Percentiles rank a stretch among this genome's conserved stretches.
These are phyloP conservation scores for Neodidymelliopsis sp. DNA, from an alignment of 2,329 filamentous ascomycete species.

Conservation along the genomic window DNA sequence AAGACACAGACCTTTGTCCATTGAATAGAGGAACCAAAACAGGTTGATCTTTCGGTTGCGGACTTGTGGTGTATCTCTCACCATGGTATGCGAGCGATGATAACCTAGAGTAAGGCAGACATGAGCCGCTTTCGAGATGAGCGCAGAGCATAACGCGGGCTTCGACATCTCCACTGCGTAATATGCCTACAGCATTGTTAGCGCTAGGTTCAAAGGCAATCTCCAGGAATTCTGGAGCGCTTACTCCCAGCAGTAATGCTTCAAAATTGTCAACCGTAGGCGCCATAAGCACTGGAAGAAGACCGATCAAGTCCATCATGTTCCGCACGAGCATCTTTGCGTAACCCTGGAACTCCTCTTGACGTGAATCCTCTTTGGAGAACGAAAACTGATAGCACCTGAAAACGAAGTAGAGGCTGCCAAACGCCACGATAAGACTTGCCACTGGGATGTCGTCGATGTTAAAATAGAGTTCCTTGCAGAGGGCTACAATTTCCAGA, in stretches of 20 bases:
- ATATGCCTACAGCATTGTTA: slow-evolving; percentile 23
- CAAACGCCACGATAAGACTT: slow-evolving; percentile 49
- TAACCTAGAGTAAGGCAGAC: slow-evolving; percentile 47
- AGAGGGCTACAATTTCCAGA: slow-evolving; percentile 8
- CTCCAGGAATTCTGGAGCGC: neutral
- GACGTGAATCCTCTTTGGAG: slow-evolving; percentile 21
- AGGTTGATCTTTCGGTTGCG: slow-evolving; percentile 27
- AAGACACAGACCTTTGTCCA: slow-evolving; percentile 50
- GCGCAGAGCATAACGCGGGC: slow-evolving; percentile 43
- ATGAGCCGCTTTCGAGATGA: slow-evolving; percentile 49
- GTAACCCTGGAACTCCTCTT: slow-evolving; percentile 25
- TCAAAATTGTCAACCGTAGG: slow-evolving; percentile 46
- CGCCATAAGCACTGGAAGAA: slow-evolving; percentile 44
- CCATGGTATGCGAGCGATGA: slow-evolving; percentile 31
- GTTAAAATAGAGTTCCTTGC: slow-evolving; percentile 46
- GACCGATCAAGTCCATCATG: slow-evolving; percentile 30
- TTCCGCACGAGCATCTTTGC: slow-evolving; percentile 39
- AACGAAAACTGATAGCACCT: slow-evolving; percentile 39
- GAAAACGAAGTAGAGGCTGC: slow-evolving; percentile 49
- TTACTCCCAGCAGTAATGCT: slow-evolving; percentile 42
- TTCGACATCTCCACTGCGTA: slow-evolving; percentile 47
- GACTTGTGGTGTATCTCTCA: slow-evolving; percentile 8
- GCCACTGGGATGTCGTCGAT: slow-evolving; percentile 42
- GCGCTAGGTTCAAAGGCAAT: neutral
- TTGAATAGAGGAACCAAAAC: slow-evolving; percentile 49